A percentile compares a stretch with the other conserved stretches of the same genome.
These are phyloP conservation scores for Cladophialophora yegresii DNA, from an alignment of 2,329 filamentous ascomycete species.

Conservation along the genomic window DNA sequence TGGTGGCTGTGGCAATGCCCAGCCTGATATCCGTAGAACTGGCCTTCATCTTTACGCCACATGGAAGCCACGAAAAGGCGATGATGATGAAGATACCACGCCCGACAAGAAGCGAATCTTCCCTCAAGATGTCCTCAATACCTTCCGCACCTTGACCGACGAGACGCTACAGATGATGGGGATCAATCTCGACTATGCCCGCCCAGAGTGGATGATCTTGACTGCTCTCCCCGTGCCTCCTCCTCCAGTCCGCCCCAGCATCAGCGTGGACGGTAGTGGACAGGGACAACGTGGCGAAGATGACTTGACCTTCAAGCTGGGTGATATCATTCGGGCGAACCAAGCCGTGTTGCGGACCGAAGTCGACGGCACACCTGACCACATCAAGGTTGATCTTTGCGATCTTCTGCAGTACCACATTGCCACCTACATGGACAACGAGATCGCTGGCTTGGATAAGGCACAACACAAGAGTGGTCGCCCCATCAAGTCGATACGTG, in stretches of 20 bases:
- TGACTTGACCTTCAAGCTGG: constrained; percentile 98
- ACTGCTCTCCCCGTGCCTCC: constrained; percentile 94
- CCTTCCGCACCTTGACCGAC: constrained; percentile 82
- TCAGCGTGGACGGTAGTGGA: constrained; percentile 92
- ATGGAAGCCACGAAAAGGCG: constrained; percentile 71
- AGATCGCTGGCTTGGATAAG: constrained; percentile 92
- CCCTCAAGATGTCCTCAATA: constrained; percentile 78
- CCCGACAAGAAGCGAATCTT: constrained; percentile 81
- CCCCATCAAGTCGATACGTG: constrained; percentile 93
- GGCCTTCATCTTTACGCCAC: constrained; percentile 78
- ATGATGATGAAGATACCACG: constrained; percentile 68
- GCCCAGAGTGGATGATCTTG: constrained; percentile 97
- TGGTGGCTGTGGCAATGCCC: constrained; percentile 88
- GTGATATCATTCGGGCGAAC: constrained; percentile 97
- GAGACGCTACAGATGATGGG: constrained; percentile 84
- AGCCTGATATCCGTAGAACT: constrained; percentile 84
- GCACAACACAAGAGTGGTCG: constrained; percentile 96
- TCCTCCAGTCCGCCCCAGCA: constrained; percentile 92
- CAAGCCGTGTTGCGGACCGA: constrained; percentile 90
- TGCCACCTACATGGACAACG: constrained; percentile 99
- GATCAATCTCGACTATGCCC: constrained; percentile 89
- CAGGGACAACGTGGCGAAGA: constrained; percentile 94
- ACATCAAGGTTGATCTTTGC: constrained; percentile 89
- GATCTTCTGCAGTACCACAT: constrained; percentile 94
- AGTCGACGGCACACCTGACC: constrained; percentile 84